Conservation (phyloP, 352 stramenopile species). For the Hyaloperonospora brassicae region DNA sequence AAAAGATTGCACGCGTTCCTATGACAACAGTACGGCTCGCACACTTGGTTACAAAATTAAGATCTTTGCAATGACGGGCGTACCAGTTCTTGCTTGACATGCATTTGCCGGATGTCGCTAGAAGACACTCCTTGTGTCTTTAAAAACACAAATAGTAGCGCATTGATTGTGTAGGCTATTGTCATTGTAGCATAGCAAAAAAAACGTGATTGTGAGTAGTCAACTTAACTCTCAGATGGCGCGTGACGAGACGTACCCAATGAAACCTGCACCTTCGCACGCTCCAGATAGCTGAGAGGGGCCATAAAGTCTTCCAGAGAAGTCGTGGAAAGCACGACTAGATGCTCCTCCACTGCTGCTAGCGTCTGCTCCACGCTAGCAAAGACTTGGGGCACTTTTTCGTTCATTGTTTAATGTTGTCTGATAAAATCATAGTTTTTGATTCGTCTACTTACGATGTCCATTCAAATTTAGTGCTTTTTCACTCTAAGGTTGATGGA, state of each 20-base stretch:
- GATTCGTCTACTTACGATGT: no score
- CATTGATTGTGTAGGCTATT: conserved; percentile 81
- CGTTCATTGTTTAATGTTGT: conserved; percentile 30
- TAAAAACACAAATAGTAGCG: conserved; percentile 79
- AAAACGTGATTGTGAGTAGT: conserved; percentile 1
- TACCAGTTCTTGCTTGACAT: conserved; percentile 85
- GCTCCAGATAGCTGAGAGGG: conserved; percentile 56
- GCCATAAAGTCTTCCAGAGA: conserved; percentile 53
- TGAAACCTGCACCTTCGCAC: conserved; percentile 79
- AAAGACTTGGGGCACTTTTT: conserved; percentile 55
- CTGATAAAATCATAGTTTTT: no score
- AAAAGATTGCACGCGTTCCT: conserved; percentile 83
- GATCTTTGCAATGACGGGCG: not conserved
- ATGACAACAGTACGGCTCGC: not conserved
- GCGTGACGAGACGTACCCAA: conserved; percentile 38
- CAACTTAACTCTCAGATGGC: conserved; percentile 2
- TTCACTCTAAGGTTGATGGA: no score
- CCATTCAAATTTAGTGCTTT: no score
- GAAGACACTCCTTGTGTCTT: conserved; percentile 81
- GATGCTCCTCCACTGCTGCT: conserved; percentile 60
- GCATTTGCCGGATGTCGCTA: conserved; percentile 86
- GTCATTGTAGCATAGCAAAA: not conserved
- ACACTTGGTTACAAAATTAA: not conserved
- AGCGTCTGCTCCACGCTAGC: conserved; percentile 74
- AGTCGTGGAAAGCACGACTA: conserved; percentile 46